Evolutionary conservation across 768 basidiomycete genomes (phyloP), one percentile per base, ranked within the genome.

Genomic region (Daedalea quercina): DNA sequence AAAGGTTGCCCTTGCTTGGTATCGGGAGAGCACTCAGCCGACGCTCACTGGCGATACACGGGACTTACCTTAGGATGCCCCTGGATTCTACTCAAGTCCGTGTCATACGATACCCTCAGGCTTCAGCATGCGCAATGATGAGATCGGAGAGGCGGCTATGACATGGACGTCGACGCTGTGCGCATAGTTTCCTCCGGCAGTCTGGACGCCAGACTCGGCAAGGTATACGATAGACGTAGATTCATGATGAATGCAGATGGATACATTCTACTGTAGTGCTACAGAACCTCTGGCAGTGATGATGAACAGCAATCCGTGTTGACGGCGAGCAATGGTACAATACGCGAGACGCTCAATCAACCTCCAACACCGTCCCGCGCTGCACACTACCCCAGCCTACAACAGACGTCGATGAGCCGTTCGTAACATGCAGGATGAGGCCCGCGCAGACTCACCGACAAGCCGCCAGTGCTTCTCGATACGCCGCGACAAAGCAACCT

Each of bases 401-500:
- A 47, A 19, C 50, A 6, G 28, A 11, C 28, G 22, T 47, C 40
- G 28, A 52, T 12, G 52, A 25, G 19, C 41, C 24, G 35, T 44
- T 53, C 42, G 37, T 54, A 53, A 4, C 52, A 13, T 35, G 15
- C 15, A 12, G 13, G 12, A 44, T 22, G 24, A n/a, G n/a, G n/a
- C n/a, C n/a, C n/a, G n/a, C n/a, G n/a, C n/a, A 41, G 37, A 81
- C 88, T 73, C 63, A 85, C 91, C 94, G 51, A 97, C 94, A 62
- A 96, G 80, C 52, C 94, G 87, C 94, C 94, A 96, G 73, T 95
- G 94, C 74, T 96, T 96, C 73, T 97, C 95, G 59, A 98, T 96
- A 59, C 95, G 79, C 54, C 95, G 77, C 26, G 89, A 92, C 41
- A 98, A 70, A 2, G 95, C 96, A 33, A 99, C 95, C 78, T 98